A percentile compares a stretch with the other conserved stretches of the same genome.
These are phyloP conservation scores for Meripilus lineatus DNA, from an alignment of 1,284 basidiomycete species.

Conservation along the genomic window DNA sequence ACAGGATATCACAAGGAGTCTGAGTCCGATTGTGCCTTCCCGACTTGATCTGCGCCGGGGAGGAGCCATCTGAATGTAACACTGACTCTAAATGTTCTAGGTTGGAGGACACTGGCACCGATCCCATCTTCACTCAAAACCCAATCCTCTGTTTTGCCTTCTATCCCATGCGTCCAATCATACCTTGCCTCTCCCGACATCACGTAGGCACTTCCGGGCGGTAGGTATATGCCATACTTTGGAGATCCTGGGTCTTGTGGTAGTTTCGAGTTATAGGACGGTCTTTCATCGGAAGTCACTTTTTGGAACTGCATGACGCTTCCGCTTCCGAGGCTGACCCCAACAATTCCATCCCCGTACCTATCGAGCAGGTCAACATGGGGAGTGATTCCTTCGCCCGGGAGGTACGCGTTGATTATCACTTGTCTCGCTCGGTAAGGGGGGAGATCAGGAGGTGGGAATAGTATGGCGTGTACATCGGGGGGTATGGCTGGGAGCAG, in stretches of 20 bases:
- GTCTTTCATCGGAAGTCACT: conserved; percentile 5
- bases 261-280: conserved; percentile 4
- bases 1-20: too few relatives aligned
- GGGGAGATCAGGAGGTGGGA: conserved; percentile 35
- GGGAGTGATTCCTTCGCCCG: conserved; percentile 75
- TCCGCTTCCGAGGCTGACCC: conserved; percentile 67
- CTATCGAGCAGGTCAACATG: conserved; percentile 75
- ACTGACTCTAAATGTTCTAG: conserved; percentile 58
- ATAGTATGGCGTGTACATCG: conserved; percentile 47
- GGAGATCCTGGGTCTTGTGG: conserved; percentile 6
- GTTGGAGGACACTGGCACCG: conserved; percentile 40
- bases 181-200: conserved; percentile 73
- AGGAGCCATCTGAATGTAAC: conserved; percentile 78
- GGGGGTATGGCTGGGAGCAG: conserved; percentile 44
- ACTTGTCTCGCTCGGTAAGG: conserved; percentile 57
- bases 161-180: conserved; percentile 63
- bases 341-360: conserved; percentile 78
- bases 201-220: conserved; percentile 61
- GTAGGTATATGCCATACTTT: conserved; percentile 47
- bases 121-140: conserved; percentile 30
- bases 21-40: too few relatives aligned
- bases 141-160: conserved; percentile 44
- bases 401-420: conserved; percentile 75
- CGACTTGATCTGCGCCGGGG: conserved; percentile 72
- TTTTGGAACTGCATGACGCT: conserved; percentile 68